These are phyloP conservation scores for Kwoniella sp. DNA, from an alignment of 768 basidiomycete genomes.

Conservation along the genomic window DNA sequence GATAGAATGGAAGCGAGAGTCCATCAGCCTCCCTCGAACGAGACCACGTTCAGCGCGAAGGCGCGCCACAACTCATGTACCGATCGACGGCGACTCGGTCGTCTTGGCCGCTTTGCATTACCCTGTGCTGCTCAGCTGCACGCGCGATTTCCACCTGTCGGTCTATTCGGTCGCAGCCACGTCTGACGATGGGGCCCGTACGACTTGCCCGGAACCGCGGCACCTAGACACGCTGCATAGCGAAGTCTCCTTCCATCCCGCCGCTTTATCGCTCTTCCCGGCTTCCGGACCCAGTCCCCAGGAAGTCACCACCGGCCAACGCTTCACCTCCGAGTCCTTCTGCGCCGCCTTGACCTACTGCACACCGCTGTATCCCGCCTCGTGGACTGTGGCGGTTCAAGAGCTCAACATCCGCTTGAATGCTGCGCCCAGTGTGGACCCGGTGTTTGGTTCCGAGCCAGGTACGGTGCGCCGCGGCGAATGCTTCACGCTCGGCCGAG, in stretches of 20 bases:
- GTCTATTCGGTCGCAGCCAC: constrained; percentile 22
- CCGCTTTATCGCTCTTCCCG: constrained; percentile 40
- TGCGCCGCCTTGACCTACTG: constrained; percentile 44
- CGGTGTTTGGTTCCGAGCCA: too few relatives aligned
- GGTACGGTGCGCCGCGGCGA: constrained; percentile 19
- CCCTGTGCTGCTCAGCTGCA: constrained; percentile 41
- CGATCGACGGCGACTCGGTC: constrained; percentile 35
- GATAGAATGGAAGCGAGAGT: constrained; percentile 31
- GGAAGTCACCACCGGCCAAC: background rate
- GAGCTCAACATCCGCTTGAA: constrained; percentile 11
- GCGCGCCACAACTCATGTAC: constrained; percentile 20
- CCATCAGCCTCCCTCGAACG: constrained; percentile 23
- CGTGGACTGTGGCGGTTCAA: constrained; percentile 49
- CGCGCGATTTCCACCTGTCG: constrained; percentile 40
- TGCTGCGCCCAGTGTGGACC: too few relatives aligned
- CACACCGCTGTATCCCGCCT: constrained; percentile 45
- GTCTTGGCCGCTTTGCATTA: constrained; percentile 36
- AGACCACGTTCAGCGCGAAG: constrained; percentile 23
- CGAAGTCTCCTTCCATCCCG: constrained; percentile 47
- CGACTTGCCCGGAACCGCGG: constrained; percentile 7
- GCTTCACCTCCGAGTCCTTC: constrained; percentile 5
- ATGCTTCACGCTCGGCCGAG: constrained; percentile 16
- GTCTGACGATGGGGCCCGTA: background rate
- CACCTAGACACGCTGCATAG: constrained; percentile 44
- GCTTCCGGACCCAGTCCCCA: background rate